Percentiles rank a stretch among this genome's conserved stretches.
Conservation (phyloP, 2,329 filamentous ascomycete genomes). For the Neophaeococcomyces aloes region DNA sequence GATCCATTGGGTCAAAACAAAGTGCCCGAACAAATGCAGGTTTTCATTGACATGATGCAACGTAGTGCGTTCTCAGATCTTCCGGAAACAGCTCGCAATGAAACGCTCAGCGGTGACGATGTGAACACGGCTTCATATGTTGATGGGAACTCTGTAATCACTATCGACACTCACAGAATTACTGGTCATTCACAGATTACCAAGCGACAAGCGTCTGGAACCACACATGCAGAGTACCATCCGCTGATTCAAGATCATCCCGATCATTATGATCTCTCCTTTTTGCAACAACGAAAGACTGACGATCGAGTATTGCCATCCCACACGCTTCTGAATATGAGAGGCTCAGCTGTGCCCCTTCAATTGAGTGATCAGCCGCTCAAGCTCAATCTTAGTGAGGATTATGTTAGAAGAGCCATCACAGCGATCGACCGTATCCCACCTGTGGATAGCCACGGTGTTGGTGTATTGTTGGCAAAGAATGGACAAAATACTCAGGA, state of each 20-base stretch:
- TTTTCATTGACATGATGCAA: slow-evolving; percentile 92
- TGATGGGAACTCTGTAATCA: slow-evolving; percentile 42
- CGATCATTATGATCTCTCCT: slow-evolving; percentile 33
- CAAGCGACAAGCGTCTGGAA: slow-evolving; percentile 42
- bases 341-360: slow-evolving; percentile 34
- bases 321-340: slow-evolving; percentile 37
- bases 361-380: slow-evolving; percentile 55
- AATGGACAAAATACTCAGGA: slow-evolving; percentile 72
- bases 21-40: slow-evolving; percentile 84
- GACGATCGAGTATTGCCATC: slow-evolving; percentile 31
- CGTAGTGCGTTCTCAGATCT: slow-evolving; percentile 75
- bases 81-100: slow-evolving; percentile 48
- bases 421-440: slow-evolving; percentile 74
- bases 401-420: slow-evolving; percentile 64
- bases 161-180: slow-evolving; percentile 38
- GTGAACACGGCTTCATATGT: slow-evolving; percentile 41
- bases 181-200: slow-evolving; percentile 40
- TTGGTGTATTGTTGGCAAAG: slow-evolving; percentile 87
- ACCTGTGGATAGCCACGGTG: slow-evolving; percentile 88
- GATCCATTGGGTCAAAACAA: slow-evolving; percentile 64
- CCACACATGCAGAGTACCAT: slow-evolving; percentile 39
- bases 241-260: slow-evolving; percentile 37
- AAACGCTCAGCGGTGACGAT: slow-evolving; percentile 25
- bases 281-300: slow-evolving; percentile 19
- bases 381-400: slow-evolving; percentile 55